Conservation (phyloP, 1,284 basidiomycete species). For the Marasmius oreades region DNA sequence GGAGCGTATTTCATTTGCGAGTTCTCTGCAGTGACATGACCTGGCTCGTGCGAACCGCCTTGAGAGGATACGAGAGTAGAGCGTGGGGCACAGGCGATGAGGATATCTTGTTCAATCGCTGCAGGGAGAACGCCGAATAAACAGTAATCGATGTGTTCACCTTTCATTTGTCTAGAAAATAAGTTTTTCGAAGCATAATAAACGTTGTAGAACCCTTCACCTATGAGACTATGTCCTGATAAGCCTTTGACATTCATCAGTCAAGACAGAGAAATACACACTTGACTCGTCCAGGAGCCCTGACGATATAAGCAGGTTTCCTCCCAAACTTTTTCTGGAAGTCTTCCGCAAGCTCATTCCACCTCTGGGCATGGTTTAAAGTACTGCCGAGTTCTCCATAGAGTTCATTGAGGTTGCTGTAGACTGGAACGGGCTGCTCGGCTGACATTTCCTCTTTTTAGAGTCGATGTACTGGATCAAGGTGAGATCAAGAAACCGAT, state of each 20-base stretch:
- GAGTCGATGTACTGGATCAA: background rate
- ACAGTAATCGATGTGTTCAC: constrained; percentile 88
- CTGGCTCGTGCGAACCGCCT: constrained; percentile 28
- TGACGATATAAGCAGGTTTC: constrained; percentile 66
- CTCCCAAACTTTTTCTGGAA: constrained; percentile 67
- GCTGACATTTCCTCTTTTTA: constrained; percentile 46
- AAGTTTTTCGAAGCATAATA: constrained; percentile 3
- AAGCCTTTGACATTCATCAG: background rate
- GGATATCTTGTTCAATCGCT: constrained; percentile 82
- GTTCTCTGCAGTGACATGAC: constrained; percentile 65
- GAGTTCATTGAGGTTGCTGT: constrained; percentile 56
- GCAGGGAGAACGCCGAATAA: constrained; percentile 80
- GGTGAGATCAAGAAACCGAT: background rate
- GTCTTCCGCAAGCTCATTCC: constrained; percentile 58
- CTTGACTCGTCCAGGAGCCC: constrained; percentile 87
- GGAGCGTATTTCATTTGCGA: constrained; percentile 55
- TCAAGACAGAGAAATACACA: constrained; percentile 30
- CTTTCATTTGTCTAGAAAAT: constrained; percentile 32
- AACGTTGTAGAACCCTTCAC: constrained; percentile 16
- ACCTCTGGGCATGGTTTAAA: constrained; percentile 60
- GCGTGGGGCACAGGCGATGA: constrained; percentile 74
- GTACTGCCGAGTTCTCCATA: constrained; percentile 55
- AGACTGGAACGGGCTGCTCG: constrained; percentile 60
- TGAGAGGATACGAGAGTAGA: constrained; percentile 19
- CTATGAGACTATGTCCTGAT: constrained; percentile 30